Base-by-base conservation (phyloP, 441 rosid genomes). In the Pelargonium fulgidum region DNA sequence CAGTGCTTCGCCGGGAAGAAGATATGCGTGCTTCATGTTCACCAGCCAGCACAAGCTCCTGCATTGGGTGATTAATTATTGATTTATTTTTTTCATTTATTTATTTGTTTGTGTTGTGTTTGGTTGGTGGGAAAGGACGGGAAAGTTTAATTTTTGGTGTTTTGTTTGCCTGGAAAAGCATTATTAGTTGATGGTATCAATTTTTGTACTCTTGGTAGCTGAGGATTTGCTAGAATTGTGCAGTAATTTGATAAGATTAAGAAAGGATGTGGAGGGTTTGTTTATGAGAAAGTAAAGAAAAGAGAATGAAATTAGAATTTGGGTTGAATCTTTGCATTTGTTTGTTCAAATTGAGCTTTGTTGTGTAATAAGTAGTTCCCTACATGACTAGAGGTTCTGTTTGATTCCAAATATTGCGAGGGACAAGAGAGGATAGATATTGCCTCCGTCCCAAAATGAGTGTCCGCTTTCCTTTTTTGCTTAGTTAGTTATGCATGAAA, bases 21-120 rank as follows among this genome's bases (percentile, higher is more conserved):
- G 84, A 85, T 93, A 58, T 88, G 93, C 48, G 58, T 93, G 78
- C 88, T 93, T 67, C 87, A 93, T 20, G 93, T 93, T 68, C 94
- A 89, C 72, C 85, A 69, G 70, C 87, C 86, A 65, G 61, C 68
- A 6, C 72, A 73, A 2, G 75, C 58, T 6, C 79, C 81, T 71
- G 79, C 88, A 5, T 82, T 82, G 68, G 80, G 96, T 93, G 81
- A 85, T 81, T 77, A 75, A n/a, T n/a, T n/a, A n/a, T n/a, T n/a
- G n/a, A 61, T 67, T 12, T 9, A 22, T 63, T 62, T 7, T 7
- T 17, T 47, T 10, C 33, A 19, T 10, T n/a, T n/a, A n/a, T n/a
- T 65, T 10, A 62, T 26, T 41, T 24, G 33, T 64, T 52, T 48
- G 10, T 42, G 50, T 12, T 16, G 22, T 19, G 64, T 62, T 66